These are phyloP conservation scores for Cladosporium sp. DNA, from an alignment of 2,329 filamentous ascomycete genomes.

Conservation along the genomic window DNA sequence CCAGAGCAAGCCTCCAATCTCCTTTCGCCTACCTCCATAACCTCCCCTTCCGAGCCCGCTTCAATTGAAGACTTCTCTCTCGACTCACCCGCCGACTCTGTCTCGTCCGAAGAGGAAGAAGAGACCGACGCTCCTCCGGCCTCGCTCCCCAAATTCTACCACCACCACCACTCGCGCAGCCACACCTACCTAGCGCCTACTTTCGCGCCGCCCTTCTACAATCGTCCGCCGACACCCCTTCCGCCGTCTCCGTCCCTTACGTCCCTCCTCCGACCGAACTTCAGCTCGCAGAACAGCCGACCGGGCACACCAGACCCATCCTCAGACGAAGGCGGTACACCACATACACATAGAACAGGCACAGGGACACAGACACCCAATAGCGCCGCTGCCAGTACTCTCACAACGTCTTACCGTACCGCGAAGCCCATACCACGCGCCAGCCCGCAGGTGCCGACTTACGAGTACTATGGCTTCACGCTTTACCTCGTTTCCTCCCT, in stretches of 20 bases:
- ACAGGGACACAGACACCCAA: conserved; percentile 39
- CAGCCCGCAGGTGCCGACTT: conserved; percentile 92
- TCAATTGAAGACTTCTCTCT: conserved; percentile 37
- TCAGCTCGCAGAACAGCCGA: conserved; percentile 67
- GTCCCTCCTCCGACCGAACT: conserved; percentile 73
- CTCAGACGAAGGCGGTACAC: conserved; percentile 61
- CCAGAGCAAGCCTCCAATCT: conserved; percentile 7
- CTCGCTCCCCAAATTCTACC: conserved; percentile 33
- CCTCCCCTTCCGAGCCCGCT: conserved; percentile 36
- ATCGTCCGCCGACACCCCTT: conserved; percentile 88
- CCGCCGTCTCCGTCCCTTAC: conserved; percentile 91
- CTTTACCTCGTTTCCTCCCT: conserved; percentile 86
- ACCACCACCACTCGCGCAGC: conserved; percentile 37
- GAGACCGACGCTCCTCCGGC: conserved; percentile 23
- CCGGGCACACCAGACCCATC: conserved; percentile 90
- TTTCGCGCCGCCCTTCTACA: conserved; percentile 88
- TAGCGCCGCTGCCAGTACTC: conserved; percentile 57
- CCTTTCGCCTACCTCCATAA: conserved; percentile 20
- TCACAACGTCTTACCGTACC: conserved; percentile 51
- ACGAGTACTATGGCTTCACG: conserved; percentile 99
- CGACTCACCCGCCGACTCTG: conserved; percentile 30
- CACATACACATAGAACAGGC: conserved; percentile 22
- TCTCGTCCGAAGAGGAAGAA: conserved; percentile 28
- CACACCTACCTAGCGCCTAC: conserved; percentile 41
- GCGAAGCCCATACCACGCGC: conserved; percentile 69